Percentiles rank a stretch among this genome's conserved stretches.
Conservation (phyloP, 2,329 filamentous ascomycete species). For the Cercospora canescens region DNA sequence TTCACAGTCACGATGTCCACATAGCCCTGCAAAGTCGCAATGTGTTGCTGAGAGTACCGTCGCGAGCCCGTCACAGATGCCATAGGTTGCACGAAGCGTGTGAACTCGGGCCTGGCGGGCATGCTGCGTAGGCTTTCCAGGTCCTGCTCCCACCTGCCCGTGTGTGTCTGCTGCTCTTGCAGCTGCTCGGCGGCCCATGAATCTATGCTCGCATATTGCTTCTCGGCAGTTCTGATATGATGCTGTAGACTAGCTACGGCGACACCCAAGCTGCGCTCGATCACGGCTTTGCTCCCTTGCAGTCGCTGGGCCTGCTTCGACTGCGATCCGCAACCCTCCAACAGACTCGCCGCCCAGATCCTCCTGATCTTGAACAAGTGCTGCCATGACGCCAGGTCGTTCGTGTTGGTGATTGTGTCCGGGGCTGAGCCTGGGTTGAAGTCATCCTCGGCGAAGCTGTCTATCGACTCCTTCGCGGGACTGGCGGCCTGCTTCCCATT, state of each 20-base stretch:
- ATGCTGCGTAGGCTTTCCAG: slow-evolving; percentile 65
- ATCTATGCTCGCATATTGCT: slow-evolving; percentile 69
- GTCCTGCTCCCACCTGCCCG: slow-evolving; percentile 67
- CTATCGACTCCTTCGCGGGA: slow-evolving; percentile 45
- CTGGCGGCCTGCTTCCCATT: slow-evolving; percentile 29
- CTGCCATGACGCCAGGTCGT: slow-evolving; percentile 84
- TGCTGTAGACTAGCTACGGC: slow-evolving; percentile 82
- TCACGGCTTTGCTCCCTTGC: slow-evolving; percentile 72
- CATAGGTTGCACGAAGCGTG: slow-evolving; percentile 44
- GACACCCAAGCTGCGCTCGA: slow-evolving; percentile 77
- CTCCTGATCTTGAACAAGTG: slow-evolving; percentile 78
- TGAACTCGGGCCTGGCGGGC: slow-evolving; percentile 65
- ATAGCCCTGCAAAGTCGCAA: slow-evolving; percentile 69
- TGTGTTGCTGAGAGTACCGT: slow-evolving; percentile 41
- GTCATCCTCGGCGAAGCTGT: slow-evolving; percentile 43
- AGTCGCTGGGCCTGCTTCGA: slow-evolving; percentile 63
- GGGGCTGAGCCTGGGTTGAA: slow-evolving; percentile 66
- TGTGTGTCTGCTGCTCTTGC: slow-evolving; percentile 65
- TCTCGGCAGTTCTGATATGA: slow-evolving; percentile 70
- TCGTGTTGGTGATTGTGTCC: slow-evolving; percentile 78
- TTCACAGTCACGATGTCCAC: slow-evolving; percentile 72
- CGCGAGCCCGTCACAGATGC: slow-evolving; percentile 18
- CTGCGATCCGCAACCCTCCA: slow-evolving; percentile 68
- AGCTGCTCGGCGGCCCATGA: slow-evolving; percentile 69
- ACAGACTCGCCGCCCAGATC: slow-evolving; percentile 73